Conservation (phyloP, 2,329 filamentous ascomycete genomes). For the Cryoendolithus antarcticus region DNA sequence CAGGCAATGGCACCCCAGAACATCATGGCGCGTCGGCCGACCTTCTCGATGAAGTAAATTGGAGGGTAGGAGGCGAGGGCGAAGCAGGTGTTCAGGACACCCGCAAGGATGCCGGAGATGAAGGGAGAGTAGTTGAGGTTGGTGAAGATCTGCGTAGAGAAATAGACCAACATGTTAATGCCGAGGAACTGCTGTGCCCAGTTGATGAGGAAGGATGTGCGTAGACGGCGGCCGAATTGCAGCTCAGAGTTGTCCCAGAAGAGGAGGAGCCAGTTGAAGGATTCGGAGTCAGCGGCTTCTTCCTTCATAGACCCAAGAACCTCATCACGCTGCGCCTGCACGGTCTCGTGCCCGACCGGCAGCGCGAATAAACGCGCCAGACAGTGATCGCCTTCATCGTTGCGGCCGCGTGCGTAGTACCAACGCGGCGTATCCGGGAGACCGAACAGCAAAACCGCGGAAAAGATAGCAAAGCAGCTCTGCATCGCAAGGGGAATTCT, state of each 20-base stretch:
- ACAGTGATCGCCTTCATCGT: slow-evolving; percentile 8
- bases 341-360: slow-evolving; percentile 9
- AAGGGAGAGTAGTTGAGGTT: slow-evolving; percentile 18
- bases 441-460: slow-evolving; percentile 14
- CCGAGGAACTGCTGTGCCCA: slow-evolving; percentile 21
- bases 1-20: slow-evolving; percentile 18
- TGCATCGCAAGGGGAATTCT: slow-evolving; percentile 24
- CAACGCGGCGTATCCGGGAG: slow-evolving; percentile 23
- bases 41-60: slow-evolving; percentile 20
- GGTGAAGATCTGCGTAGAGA: slow-evolving; percentile 21
- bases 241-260: slow-evolving; percentile 27
- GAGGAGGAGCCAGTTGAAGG: slow-evolving; percentile 17
- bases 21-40: slow-evolving; percentile 20
- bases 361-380: slow-evolving; percentile 10
- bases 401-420: slow-evolving; percentile 18
- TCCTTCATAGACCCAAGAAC: slow-evolving; percentile 20
- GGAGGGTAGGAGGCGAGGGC: slow-evolving; percentile 18
- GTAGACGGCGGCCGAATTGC: slow-evolving; percentile 24
- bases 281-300: slow-evolving; percentile 14
- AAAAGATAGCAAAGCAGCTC: slow-evolving; percentile 20
- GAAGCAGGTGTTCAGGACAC: slow-evolving; percentile 18
- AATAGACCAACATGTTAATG: slow-evolving; percentile 24
- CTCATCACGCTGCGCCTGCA: slow-evolving; percentile 15
- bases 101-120: slow-evolving; percentile 16
- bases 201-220: slow-evolving; percentile 26